Base-by-base conservation (phyloP, 1,284 basidiomycete species). In the Chalciporus sp. region DNA sequence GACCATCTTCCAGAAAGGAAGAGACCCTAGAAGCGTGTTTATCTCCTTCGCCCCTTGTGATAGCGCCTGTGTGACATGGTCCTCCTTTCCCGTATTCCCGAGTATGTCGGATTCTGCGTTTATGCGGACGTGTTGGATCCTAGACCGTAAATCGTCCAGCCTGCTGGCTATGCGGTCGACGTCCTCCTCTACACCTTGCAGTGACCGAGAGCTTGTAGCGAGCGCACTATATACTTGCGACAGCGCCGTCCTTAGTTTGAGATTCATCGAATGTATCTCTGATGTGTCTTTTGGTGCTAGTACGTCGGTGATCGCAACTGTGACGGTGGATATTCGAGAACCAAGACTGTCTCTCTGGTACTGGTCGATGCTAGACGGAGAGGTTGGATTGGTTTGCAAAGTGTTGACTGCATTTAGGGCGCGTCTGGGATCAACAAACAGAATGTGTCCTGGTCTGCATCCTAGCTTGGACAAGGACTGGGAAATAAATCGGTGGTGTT, bases 1-100 rank as follows among this genome's bases (percentile, higher is more conserved):
- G 7, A 88, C 62, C 63, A 88, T 78, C 56, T 76, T 81, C 79
- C 86, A 86, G 83, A 87, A 91, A 9, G 78, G 81, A 58, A 92
- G 69, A 5, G 71, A 70, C 47, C 78, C 73, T 67, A 92, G 76
- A 1, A 84, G 74, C 3, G 65, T 52, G 57, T 75, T 72, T 56
- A 93, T 76, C n/a, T 79, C 74, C 47, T 70, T 73, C 52, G 75
- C 72, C 1, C 83, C 79, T 27, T 71, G 66, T 16, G 71, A 68
- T 46, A 92, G 58, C 1, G 84, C 83, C 31, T 74, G 70, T 19
- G 71, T 69, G 7, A 88, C 37, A 27, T 42, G 47, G 47, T 54
- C 78, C 44, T 77, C 76, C 51, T 82, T 76, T 3, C 70, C 67
- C 29, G 40, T 58, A 53, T 58, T 53, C 8, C 74, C 73, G n/a